phyloP scores from a whole-genome alignment of 192 early-diverging fungal species.

The Funneliformis mosseae region DNA sequence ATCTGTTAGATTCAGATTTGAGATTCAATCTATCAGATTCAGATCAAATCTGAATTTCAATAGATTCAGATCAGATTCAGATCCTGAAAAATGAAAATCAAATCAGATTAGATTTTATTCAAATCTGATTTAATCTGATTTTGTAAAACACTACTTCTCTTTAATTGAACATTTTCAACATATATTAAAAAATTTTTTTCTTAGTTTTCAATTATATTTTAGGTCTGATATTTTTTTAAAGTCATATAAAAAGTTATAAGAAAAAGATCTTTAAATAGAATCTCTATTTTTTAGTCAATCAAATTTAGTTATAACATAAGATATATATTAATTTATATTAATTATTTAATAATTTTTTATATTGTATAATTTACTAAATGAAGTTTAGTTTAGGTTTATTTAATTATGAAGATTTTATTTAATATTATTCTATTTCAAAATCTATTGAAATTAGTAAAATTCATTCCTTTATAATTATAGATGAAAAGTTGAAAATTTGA shows the following conservation, averaged over 20 bases:
- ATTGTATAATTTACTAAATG: background rate
- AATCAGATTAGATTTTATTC: too few species aligned
- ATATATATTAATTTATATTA: background rate
- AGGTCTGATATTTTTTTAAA: background rate
- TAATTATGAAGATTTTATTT: background rate
- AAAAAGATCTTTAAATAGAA: background rate
- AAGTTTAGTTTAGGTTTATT: background rate
- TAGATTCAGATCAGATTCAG: too few species aligned
- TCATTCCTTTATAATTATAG: background rate
- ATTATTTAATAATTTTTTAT: too few species aligned
- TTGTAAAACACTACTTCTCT: too few species aligned
- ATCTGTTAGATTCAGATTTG: too few species aligned
- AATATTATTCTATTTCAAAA: background rate
- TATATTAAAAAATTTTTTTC: background rate
- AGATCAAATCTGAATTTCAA: too few species aligned
- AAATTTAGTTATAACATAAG: background rate
- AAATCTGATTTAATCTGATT: too few species aligned
- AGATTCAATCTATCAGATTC: too few species aligned
- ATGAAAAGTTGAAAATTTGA: background rate
- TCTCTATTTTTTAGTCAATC: background rate
- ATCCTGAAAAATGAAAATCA: too few species aligned
- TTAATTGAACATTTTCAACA: background rate
- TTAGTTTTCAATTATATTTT: background rate
- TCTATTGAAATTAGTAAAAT: background rate
- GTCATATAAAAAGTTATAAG: background rate